Evolutionary conservation across 306 rosid species (phyloP).

Genomic region (Bauhinia variegata): DNA sequence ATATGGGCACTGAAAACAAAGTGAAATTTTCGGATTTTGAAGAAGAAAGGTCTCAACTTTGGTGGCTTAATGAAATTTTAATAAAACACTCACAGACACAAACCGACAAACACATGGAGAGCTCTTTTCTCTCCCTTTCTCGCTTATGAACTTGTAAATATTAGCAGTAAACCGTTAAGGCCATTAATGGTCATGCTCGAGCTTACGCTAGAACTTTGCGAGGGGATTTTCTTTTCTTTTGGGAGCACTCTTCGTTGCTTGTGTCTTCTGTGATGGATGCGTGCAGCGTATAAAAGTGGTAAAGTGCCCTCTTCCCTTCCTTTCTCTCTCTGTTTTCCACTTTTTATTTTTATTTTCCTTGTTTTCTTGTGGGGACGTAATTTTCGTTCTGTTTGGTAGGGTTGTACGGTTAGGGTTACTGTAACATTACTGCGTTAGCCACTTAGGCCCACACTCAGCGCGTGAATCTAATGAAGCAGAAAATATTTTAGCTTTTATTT

Average conservation of each 20-base stretch:
- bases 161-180: conserved; percentile 31
- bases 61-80: conserved; percentile 21
- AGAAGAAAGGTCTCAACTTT: conserved; percentile 1
- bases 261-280: conserved; percentile 78
- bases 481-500: too few species aligned
- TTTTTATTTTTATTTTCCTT: conserved; percentile 1
- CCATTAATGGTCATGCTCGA: conserved; percentile 39
- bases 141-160: conserved; percentile 17
- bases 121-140: conserved; percentile 16
- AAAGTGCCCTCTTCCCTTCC: conserved; percentile 57
- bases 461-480: too few species aligned
- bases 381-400: conserved; percentile 54
- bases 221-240: conserved; percentile 30
- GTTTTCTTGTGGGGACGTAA: conserved; percentile 56
- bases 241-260: conserved; percentile 60
- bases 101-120: conserved; percentile 20
- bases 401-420: too few species aligned
- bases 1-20: conserved; percentile 3
- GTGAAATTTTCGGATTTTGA: background rate
- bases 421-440: too few species aligned
- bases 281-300: conserved; percentile 96
- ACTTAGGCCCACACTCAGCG: too few species aligned
- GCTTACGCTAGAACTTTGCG: conserved; percentile 28
- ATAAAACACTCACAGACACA: conserved; percentile 26
- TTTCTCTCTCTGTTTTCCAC: conserved; percentile 12